Percentiles rank a stretch among this genome's conserved stretches.
Evolutionary conservation across 1,139 yeast genomes (phyloP).

Genomic region (Candida sanyaensis): DNA sequence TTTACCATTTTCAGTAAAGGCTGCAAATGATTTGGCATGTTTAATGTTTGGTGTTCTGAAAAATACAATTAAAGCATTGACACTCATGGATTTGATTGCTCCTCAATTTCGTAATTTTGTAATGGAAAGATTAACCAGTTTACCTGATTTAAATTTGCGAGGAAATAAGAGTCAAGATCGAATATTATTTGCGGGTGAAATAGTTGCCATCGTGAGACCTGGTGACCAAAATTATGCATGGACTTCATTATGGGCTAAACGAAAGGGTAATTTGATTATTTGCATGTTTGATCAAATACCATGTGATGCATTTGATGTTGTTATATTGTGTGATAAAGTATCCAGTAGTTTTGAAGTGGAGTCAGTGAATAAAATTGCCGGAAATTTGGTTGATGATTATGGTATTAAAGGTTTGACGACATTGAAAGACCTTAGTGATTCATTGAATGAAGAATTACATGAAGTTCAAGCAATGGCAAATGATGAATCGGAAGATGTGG

Average conservation of each 20-base stretch:
- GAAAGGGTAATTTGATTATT: slow-evolving; percentile 66
- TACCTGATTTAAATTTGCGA: slow-evolving; percentile 2
- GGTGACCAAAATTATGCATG: slow-evolving; percentile 59
- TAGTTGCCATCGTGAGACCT: slow-evolving; percentile 55
- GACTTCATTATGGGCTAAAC: slow-evolving; percentile 89
- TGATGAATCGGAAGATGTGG: slow-evolving; percentile 38
- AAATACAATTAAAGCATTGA: slow-evolving; percentile 58
- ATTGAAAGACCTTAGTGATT: slow-evolving; percentile 32
- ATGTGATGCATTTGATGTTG: slow-evolving; percentile 73
- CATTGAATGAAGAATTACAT: slow-evolving; percentile 29
- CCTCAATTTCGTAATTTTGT: slow-evolving; percentile 73
- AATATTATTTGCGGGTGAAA: slow-evolving; percentile 54
- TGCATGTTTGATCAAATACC: slow-evolving; percentile 89
- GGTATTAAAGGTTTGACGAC: slow-evolving; percentile 20
- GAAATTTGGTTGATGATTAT: slow-evolving; percentile 31
- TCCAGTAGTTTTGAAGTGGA: slow-evolving; percentile 27
- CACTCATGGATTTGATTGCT: slow-evolving; percentile 76
- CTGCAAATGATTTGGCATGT: slow-evolving; percentile 90
- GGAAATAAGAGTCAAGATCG: slow-evolving; percentile 19
- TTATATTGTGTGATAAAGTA: slow-evolving; percentile 38
- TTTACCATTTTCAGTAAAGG: slow-evolving; percentile 80
- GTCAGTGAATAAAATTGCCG: slow-evolving; percentile 43
- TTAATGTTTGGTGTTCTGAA: slow-evolving; percentile 82
- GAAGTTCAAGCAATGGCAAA: slow-evolving; percentile 15
- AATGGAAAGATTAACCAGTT: slow-evolving; percentile 48